phyloP scores from a whole-genome alignment of 805 yeast genomes.

The Ogataea glucozyma region DNA sequence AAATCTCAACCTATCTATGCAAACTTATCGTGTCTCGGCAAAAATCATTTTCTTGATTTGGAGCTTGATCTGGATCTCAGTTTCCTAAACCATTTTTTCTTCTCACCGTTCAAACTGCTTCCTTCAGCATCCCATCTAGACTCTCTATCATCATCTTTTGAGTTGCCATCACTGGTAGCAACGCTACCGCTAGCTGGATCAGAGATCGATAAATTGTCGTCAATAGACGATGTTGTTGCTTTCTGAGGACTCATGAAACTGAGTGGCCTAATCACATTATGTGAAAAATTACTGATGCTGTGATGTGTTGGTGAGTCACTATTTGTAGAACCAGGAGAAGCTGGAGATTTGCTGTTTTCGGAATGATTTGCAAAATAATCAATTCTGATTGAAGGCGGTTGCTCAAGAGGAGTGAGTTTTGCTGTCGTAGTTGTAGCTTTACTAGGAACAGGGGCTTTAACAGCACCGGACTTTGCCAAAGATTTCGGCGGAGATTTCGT shows the following conservation, averaged over 20 bases:
- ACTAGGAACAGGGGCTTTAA: too few relatives aligned
- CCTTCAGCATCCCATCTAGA: conserved; percentile 32
- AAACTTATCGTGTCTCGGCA: too few relatives aligned
- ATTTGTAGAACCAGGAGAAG: conserved; percentile 3
- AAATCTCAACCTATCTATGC: too few relatives aligned
- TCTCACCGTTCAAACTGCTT: conserved; percentile 18
- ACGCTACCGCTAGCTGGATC: conserved; percentile 8
- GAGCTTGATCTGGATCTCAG: conserved; percentile 37
- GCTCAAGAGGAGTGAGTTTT: conserved; percentile 9
- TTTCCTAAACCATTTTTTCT: conserved; percentile 46
- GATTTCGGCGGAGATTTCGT: conserved; percentile 11
- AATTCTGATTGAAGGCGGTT: conserved; percentile 17
- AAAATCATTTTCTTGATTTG: conserved; percentile 19
- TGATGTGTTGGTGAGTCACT: conserved; percentile 9
- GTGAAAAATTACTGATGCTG: conserved; percentile 9
- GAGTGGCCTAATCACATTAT: conserved; percentile 18
- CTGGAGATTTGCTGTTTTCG: conserved; percentile 4
- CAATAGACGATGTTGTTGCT: conserved; percentile 14
- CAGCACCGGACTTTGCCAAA: not conserved
- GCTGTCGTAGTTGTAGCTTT: too few relatives aligned
- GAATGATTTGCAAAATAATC: conserved; percentile 8
- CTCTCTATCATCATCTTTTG: conserved; percentile 30
- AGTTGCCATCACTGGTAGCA: conserved; percentile 6
- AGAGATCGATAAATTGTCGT: conserved; percentile 13
- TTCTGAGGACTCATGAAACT: conserved; percentile 21